Conservation (phyloP, 2,329 filamentous ascomycete genomes). For the Raffaelea albimanens region DNA sequence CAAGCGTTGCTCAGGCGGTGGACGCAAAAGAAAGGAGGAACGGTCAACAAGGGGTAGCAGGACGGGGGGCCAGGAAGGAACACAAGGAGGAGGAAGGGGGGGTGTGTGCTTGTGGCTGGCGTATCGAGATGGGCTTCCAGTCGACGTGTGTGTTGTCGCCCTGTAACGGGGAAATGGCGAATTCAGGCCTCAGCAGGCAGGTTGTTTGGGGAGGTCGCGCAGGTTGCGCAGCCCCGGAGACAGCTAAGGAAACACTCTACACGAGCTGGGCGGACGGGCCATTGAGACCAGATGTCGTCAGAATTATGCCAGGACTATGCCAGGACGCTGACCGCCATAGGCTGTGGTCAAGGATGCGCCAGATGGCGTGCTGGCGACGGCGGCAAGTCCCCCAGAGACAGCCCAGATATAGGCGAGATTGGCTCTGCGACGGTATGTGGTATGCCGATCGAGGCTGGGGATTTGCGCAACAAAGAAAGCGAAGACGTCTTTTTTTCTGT, state of each 20-base stretch:
- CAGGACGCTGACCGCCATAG: neutral
- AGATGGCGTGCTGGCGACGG: conserved; percentile 13
- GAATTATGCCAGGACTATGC: neutral
- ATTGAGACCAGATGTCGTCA: conserved; percentile 5
- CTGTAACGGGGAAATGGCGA: neutral
- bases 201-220: too few species aligned
- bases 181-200: too few species aligned
- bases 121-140: too few species aligned
- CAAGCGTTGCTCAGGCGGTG: too few species aligned
- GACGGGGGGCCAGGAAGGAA: neutral
- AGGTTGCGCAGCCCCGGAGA: too few species aligned
- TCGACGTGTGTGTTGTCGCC: neutral
- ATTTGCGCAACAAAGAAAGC: too few species aligned
- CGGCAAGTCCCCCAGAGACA: neutral
- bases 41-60: neutral
- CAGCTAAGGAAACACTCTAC: too few species aligned
- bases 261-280: conserved; percentile 3
- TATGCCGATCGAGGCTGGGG: too few species aligned
- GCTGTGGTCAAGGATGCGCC: conserved; percentile 8
- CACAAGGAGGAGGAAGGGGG: neutral
- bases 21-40: neutral
- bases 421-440: too few species aligned
- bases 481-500: too few species aligned
- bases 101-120: neutral
- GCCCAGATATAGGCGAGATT: too few species aligned